phyloP scores from a whole-genome alignment of 352 stramenopile genomes.

The Pythium pectinolyticum region DNA sequence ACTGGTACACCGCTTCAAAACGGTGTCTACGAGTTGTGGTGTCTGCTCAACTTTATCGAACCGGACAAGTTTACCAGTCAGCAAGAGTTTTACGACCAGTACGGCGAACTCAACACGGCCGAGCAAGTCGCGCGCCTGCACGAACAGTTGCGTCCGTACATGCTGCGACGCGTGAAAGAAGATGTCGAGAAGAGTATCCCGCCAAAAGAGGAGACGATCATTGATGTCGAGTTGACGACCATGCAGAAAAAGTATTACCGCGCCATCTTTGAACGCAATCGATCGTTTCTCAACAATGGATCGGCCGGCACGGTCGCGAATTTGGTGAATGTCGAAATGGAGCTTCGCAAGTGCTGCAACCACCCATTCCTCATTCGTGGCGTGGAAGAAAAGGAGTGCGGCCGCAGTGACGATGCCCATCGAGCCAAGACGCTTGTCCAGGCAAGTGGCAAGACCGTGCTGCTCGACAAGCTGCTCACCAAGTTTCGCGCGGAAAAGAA shows the following conservation, averaged over 20 bases:
- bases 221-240: slow-evolving; percentile 99
- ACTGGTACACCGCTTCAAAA: slow-evolving; percentile 99
- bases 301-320: slow-evolving; percentile 91
- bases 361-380: slow-evolving; percentile 98
- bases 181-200: slow-evolving; percentile 99
- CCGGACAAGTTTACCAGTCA: slow-evolving; percentile 93
- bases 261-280: slow-evolving; percentile 99
- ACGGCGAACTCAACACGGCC: slow-evolving; percentile 95
- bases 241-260: slow-evolving; percentile 97
- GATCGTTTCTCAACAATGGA: slow-evolving; percentile 88
- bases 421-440: slow-evolving; percentile 78
- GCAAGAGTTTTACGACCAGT: slow-evolving; percentile 95
- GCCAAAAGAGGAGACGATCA: slow-evolving; percentile 98
- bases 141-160: slow-evolving; percentile 96
- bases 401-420: slow-evolving; percentile 62
- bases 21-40: slow-evolving; percentile 99
- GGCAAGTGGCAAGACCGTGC: slow-evolving; percentile 96
- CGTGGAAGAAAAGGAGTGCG: slow-evolving; percentile 97
- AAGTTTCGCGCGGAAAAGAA: slow-evolving; percentile 97
- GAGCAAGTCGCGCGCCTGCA: slow-evolving; percentile 97
- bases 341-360: slow-evolving; percentile 99
- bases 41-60: slow-evolving; percentile 99
- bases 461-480: slow-evolving; percentile 98
- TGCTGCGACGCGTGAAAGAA: slow-evolving; percentile 99
- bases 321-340: slow-evolving; percentile 99